Evolutionary conservation across 805 yeast genomes (phyloP).

Genomic region (Kodamaea kaohsiungensis): DNA sequence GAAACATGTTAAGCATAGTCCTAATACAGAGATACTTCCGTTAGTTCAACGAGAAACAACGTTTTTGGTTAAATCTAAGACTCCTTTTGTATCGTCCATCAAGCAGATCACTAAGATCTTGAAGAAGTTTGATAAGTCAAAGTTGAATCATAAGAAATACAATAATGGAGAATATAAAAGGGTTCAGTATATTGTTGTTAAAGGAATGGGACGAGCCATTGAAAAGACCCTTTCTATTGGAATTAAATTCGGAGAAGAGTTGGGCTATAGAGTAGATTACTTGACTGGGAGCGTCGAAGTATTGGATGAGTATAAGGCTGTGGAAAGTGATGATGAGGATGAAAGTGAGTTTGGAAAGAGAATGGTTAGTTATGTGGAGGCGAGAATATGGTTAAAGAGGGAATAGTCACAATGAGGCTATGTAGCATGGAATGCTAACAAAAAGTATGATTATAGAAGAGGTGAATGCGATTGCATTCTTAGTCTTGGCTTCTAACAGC

Average conservation of each 20-base stretch:
- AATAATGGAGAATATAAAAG: conserved; percentile 39
- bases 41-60: conserved; percentile 48
- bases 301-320: conserved; percentile 59
- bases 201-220: conserved; percentile 75
- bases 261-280: conserved; percentile 55
- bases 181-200: conserved; percentile 50
- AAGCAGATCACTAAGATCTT: conserved; percentile 62
- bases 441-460: too few relatives aligned
- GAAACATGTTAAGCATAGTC: conserved; percentile 50
- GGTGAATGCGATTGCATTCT: too few relatives aligned
- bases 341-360: conserved; percentile 41
- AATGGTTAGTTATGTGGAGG: conserved; percentile 50
- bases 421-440: too few relatives aligned
- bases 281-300: conserved; percentile 67
- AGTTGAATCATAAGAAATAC: conserved; percentile 21
- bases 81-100: conserved; percentile 74
- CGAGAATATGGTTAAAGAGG: conserved; percentile 35
- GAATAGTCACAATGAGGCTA: background rate
- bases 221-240: conserved; percentile 65
- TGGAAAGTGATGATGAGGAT: conserved; percentile 25
- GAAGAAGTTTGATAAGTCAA: conserved; percentile 37
- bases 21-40: conserved; percentile 44
- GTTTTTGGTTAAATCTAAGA: conserved; percentile 58
- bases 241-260: conserved; percentile 54
- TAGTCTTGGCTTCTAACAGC: too few relatives aligned